These are phyloP conservation scores for Candida labiduridarum DNA, from an alignment of 1,139 yeast genomes.

Conservation along the genomic window DNA sequence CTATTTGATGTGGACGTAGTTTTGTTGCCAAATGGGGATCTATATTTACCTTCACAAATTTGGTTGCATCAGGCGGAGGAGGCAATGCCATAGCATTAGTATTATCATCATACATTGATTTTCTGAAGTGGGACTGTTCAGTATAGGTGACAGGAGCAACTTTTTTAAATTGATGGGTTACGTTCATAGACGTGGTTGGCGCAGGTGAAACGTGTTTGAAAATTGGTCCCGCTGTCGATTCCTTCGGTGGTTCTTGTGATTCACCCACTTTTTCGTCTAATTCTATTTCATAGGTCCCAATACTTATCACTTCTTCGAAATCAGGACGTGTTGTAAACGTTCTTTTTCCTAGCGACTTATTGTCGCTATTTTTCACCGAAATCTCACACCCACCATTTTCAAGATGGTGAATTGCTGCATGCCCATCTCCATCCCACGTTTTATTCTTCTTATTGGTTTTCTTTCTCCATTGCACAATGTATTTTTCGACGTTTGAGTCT, in stretches of 20 bases:
- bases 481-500: slow-evolving; percentile 16
- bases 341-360: slow-evolving; percentile 22
- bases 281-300: slow-evolving; percentile 59
- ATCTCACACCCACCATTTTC: slow-evolving; percentile 13
- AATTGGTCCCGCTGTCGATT: slow-evolving; percentile 7
- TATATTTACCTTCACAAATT: slow-evolving; percentile 57
- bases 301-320: slow-evolving; percentile 43
- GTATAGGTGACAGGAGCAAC: slow-evolving; percentile 13
- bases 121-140: slow-evolving; percentile 6
- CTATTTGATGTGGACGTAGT: slow-evolving; percentile 81
- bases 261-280: slow-evolving; percentile 44
- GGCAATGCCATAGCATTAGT: slow-evolving; percentile 12
- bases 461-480: slow-evolving; percentile 68
- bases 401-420: slow-evolving; percentile 28
- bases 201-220: slow-evolving; percentile 7
- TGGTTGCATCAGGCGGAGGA: slow-evolving; percentile 16
- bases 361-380: slow-evolving; percentile 19
- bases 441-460: slow-evolving; percentile 76
- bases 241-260: slow-evolving; percentile 7
- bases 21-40: slow-evolving; percentile 63
- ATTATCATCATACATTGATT: slow-evolving; percentile 13
- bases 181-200: background rate
- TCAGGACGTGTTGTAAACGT: slow-evolving; percentile 12
- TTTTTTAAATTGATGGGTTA: slow-evolving; percentile 11
- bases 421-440: slow-evolving; percentile 95